These are phyloP conservation scores for Phytophthora pistaciae DNA, from an alignment of 352 stramenopile genomes.

Conservation along the genomic window DNA sequence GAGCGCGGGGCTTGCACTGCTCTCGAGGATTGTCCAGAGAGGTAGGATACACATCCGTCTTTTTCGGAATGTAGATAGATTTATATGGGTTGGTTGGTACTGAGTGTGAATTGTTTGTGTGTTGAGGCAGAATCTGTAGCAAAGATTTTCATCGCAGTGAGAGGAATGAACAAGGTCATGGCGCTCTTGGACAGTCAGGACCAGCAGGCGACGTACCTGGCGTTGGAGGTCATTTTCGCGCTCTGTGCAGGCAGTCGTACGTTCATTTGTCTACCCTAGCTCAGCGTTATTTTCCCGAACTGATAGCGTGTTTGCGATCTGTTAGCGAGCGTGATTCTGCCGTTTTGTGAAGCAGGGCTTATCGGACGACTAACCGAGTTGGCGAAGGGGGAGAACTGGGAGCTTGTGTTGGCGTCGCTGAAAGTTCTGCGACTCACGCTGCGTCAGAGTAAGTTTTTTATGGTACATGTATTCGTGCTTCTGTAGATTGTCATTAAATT, in stretches of 20 bases:
- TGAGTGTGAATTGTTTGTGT: neutral
- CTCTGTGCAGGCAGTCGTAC: constrained; percentile 61
- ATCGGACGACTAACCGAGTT: constrained; percentile 45
- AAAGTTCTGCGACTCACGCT: constrained; percentile 65
- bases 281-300: neutral
- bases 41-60: constrained; percentile 23
- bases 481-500: too few relatives aligned
- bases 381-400: constrained; percentile 35
- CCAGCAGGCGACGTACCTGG: constrained; percentile 47
- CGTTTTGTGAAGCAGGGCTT: constrained; percentile 58
- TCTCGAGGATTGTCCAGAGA: constrained; percentile 56
- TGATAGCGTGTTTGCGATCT: neutral
- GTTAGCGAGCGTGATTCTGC: constrained; percentile 52
- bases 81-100: too few relatives aligned
- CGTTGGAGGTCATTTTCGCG: constrained; percentile 61
- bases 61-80: too few relatives aligned
- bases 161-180: constrained; percentile 63
- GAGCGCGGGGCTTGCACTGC: constrained; percentile 55
- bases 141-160: constrained; percentile 57
- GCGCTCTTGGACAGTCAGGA: constrained; percentile 40
- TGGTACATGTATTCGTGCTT: neutral
- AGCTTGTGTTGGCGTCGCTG: constrained; percentile 55
- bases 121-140: constrained; percentile 43
- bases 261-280: constrained; percentile 3
- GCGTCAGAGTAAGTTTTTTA: constrained; percentile 42